These are phyloP conservation scores for Hygrophorus pudorinus DNA, from an alignment of 768 basidiomycete genomes.

Conservation along the genomic window DNA sequence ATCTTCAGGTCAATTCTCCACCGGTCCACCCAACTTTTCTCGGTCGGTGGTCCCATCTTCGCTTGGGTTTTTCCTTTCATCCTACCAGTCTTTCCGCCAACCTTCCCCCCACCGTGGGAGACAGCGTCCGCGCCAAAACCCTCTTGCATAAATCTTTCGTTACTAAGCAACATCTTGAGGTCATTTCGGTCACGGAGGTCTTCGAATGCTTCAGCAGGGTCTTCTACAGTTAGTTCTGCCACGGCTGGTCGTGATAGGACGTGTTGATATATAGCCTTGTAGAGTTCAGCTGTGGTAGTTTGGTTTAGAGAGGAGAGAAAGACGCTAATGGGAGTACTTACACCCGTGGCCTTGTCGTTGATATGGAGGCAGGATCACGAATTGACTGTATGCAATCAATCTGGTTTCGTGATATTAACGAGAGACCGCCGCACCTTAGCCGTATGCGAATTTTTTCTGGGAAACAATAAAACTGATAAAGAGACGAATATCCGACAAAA, in stretches of 20 bases:
- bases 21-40: slow-evolving; percentile 67
- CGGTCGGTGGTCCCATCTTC: slow-evolving; percentile 68
- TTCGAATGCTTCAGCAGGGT: slow-evolving; percentile 96
- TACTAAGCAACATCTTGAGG: slow-evolving; percentile 60
- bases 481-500: slow-evolving; percentile 88
- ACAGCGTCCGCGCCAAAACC: slow-evolving; percentile 41
- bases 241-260: slow-evolving; percentile 55
- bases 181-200: slow-evolving; percentile 92
- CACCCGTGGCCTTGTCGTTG: slow-evolving; percentile 88
- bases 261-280: slow-evolving; percentile 76
- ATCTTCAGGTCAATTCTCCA: slow-evolving; percentile 83
- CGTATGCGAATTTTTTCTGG: slow-evolving; percentile 85
- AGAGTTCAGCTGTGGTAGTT: slow-evolving; percentile 60
- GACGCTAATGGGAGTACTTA: slow-evolving; percentile 28
- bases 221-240: slow-evolving; percentile 94
- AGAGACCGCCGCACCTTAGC: slow-evolving; percentile 49
- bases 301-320: background rate
- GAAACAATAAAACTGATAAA: slow-evolving; percentile 94
- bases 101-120: slow-evolving; percentile 43
- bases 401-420: background rate
- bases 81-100: slow-evolving; percentile 33
- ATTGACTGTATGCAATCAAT: slow-evolving; percentile 53
- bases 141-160: slow-evolving; percentile 61
- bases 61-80: slow-evolving; percentile 28
- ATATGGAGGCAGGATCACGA: slow-evolving; percentile 85